Evolutionary conservation across 139 green algal genomes (phyloP).

Genomic region (Pleodorina starrii): DNA sequence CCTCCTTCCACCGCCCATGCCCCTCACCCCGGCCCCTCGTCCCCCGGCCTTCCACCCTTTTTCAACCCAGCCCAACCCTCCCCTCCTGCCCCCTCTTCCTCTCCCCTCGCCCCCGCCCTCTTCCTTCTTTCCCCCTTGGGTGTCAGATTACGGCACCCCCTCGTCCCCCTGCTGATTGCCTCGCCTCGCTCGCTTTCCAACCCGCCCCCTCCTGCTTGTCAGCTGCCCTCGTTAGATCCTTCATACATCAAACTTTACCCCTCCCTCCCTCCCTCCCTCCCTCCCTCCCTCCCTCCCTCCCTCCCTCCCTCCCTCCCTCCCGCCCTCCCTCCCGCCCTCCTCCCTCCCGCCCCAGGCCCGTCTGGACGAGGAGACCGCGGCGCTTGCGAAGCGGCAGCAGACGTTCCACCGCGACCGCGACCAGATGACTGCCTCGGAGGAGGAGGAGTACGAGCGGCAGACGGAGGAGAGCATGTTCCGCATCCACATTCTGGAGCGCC

Average conservation of each 20-base stretch:
- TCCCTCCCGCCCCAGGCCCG: constrained; percentile 60
- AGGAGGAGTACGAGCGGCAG: constrained; percentile 87
- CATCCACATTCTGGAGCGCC: constrained; percentile 86
- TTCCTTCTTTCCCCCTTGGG: too few relatives aligned
- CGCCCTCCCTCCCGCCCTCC: background rate
- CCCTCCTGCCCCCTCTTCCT: too few relatives aligned
- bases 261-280: background rate
- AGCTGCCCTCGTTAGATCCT: background rate
- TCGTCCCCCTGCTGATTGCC: background rate
- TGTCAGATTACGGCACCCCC: too few relatives aligned
- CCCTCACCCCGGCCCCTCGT: too few relatives aligned
- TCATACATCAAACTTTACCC: background rate
- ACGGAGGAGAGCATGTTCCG: constrained; percentile 77
- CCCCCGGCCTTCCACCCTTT: too few relatives aligned
- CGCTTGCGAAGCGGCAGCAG: constrained; percentile 79
- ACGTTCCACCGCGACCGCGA: constrained; percentile 88
- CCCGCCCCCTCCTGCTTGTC: background rate
- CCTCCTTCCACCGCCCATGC: too few relatives aligned
- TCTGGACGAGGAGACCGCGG: constrained; percentile 84
- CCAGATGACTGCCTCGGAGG: constrained; percentile 80
- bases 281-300: background rate
- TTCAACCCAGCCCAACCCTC: too few relatives aligned
- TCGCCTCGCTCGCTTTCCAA: background rate
- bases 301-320: background rate
- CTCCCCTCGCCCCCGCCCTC: too few relatives aligned